A percentile compares a stretch with the other conserved stretches of the same genome.
Evolutionary conservation across 768 basidiomycete species (phyloP).

Genomic region (Galerina marginata): DNA sequence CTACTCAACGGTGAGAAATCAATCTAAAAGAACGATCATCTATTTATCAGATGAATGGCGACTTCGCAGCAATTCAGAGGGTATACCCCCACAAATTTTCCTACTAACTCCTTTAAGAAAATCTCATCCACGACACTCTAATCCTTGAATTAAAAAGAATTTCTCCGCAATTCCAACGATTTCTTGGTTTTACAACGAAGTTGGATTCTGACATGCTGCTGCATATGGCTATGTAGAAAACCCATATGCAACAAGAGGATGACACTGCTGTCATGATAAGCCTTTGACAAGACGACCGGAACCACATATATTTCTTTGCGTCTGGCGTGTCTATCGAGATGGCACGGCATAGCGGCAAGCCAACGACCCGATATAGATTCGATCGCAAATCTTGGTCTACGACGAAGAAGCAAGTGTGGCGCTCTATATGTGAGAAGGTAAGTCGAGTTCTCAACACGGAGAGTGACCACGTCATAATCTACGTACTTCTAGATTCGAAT

Average conservation of each 20-base stretch:
- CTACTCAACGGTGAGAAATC: too few relatives aligned
- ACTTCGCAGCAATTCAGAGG: neutral
- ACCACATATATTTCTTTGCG: neutral
- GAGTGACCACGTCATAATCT: neutral
- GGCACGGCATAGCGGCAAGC: slow-evolving; percentile 3
- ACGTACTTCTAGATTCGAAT: neutral
- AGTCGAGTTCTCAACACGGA: neutral
- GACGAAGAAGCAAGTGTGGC: neutral
- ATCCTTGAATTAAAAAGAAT: neutral
- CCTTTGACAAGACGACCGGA: neutral
- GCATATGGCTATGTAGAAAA: neutral
- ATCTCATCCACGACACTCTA: neutral
- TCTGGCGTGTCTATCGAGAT: slow-evolving; percentile 1
- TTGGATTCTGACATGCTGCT: neutral
- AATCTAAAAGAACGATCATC: too few relatives aligned
- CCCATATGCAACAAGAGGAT: neutral
- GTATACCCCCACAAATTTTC: neutral
- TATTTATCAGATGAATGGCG: too few relatives aligned
- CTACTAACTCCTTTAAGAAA: neutral
- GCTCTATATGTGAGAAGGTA: slow-evolving; percentile 1
- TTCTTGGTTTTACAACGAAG: neutral
- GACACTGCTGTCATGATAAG: slow-evolving; percentile 1
- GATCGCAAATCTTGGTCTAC: neutral
- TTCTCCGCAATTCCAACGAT: neutral
- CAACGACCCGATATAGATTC: neutral